A percentile compares a stretch with the other conserved stretches of the same genome.
Evolutionary conservation across 2,329 filamentous ascomycete genomes (phyloP).

Genomic region (Xylaria hypoxylon): DNA sequence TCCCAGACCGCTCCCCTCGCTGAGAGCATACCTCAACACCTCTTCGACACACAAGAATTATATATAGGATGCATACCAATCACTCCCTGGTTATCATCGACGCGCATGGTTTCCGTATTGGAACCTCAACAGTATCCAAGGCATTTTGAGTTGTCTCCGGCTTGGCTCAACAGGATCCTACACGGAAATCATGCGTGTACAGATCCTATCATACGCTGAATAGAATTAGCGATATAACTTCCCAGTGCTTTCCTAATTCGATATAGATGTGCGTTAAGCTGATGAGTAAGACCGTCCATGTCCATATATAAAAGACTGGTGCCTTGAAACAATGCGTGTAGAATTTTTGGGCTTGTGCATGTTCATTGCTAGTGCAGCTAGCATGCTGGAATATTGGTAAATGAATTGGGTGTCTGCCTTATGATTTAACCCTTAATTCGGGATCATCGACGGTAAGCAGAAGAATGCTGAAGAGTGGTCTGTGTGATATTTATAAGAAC

Average conservation of each 20-base stretch:
- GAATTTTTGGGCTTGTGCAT: not conserved
- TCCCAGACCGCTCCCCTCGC: not conserved
- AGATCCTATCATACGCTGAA: not conserved
- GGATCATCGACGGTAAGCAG: not conserved
- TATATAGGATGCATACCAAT: not conserved
- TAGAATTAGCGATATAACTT: not conserved
- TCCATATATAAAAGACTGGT: not conserved
- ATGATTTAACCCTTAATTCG: not conserved
- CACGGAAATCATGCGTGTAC: not conserved
- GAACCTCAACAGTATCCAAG: not conserved
- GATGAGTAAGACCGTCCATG: not conserved
- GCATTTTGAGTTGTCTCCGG: not conserved
- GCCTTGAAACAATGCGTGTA: not conserved
- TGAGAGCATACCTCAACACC: not conserved
- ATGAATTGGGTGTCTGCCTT: not conserved
- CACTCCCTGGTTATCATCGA: not conserved
- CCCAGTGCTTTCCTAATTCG: not conserved
- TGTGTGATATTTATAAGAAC: not conserved
- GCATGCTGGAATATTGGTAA: not conserved
- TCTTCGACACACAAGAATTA: not conserved
- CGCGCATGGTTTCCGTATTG: not conserved
- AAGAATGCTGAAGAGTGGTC: not conserved
- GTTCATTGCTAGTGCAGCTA: not conserved
- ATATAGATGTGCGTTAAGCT: not conserved
- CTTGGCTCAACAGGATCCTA: not conserved